Evolutionary conservation across 352 stramenopile genomes (phyloP), one percentile per base, ranked within the genome.

Genomic region (Phytophthora sojae): DNA sequence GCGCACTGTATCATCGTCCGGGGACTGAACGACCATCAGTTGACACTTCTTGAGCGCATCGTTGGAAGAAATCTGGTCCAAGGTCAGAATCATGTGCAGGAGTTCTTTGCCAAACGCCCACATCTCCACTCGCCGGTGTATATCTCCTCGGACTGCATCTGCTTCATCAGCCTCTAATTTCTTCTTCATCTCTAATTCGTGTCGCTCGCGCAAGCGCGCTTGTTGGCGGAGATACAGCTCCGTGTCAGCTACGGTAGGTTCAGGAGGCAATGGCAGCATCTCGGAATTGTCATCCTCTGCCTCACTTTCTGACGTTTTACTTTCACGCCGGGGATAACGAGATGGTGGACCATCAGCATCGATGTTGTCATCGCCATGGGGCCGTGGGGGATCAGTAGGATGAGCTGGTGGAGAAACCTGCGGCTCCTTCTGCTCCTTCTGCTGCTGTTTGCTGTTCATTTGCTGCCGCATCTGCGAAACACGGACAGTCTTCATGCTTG

Each of bases 401-500:
- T 77, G 44, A 44, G 32, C 55, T 59, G 59, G 59, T 25, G 59
- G 37, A 0, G 55, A 65, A 9, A 67, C 37, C 9, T 69, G 53
- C 7, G 63, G 29, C 4, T 79, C 67, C 47, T 74, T 70, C 7
- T 81, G 73, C 12, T 90, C 81, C 37, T 81, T 86, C 57, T 88
- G 80, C 2, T 81, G 80, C 17, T 86, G 76, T 9, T 93, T 85
- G 57, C 81, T 93, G 61, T 89, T 91, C 71, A 94, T 87, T 49
- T 96, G 88, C 57, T 96, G 85, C 11, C 85, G 79, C 84, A 95
- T 94, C 55, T 95, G 88, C 0, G 88, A 95, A 26, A 95, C 86
- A 32, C 88, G 88, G 35, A 94, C 84, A 4, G 88, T 82, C 66
- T 96, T 96, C 79, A 93, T 90, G 53, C 88, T 95, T 15, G 85